These are phyloP conservation scores for Phytophthora melonis DNA, from an alignment of 352 stramenopile species.

Conservation along the genomic window DNA sequence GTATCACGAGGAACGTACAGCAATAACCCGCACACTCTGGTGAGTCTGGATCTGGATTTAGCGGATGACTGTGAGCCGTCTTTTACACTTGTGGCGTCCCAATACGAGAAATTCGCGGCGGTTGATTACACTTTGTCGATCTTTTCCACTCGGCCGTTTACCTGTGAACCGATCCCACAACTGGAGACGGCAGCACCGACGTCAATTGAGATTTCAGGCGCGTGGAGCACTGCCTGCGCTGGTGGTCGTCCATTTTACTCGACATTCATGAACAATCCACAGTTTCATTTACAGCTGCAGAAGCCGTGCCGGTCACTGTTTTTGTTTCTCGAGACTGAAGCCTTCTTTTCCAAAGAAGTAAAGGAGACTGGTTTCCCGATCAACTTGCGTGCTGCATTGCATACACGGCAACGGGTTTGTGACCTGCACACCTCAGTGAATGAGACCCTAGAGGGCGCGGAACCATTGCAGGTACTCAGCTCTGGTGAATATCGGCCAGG, in stretches of 20 bases:
- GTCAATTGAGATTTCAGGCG: constrained; percentile 53
- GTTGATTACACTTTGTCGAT: constrained; percentile 91
- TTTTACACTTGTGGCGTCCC: constrained; percentile 92
- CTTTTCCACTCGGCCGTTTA: constrained; percentile 85
- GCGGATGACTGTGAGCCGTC: constrained; percentile 55
- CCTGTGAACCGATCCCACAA: constrained; percentile 62
- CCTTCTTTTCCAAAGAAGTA: constrained; percentile 41
- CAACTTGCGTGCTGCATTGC: constrained; percentile 71
- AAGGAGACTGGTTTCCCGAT: constrained; percentile 51
- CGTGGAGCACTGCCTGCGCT: constrained; percentile 54
- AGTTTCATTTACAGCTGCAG: constrained; percentile 69
- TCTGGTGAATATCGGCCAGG: constrained; percentile 83
- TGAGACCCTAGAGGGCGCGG: constrained; percentile 9
- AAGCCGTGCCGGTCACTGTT: constrained; percentile 50
- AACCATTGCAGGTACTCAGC: constrained; percentile 51
- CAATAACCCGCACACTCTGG: constrained; percentile 93
- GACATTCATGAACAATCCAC: constrained; percentile 86
- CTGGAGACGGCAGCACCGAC: constrained; percentile 46
- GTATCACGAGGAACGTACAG: constrained; percentile 90
- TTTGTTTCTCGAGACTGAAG: constrained; percentile 69
- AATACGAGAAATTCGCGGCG: constrained; percentile 92
- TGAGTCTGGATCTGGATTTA: constrained; percentile 87
- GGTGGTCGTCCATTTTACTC: constrained; percentile 76
- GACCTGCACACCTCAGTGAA: constrained; percentile 42
- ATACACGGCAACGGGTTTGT: constrained; percentile 60